A percentile compares a stretch with the other conserved stretches of the same genome.
phyloP scores from a whole-genome alignment of 495 filamentous ascomycete genomes.

The Platismatia glauca region DNA sequence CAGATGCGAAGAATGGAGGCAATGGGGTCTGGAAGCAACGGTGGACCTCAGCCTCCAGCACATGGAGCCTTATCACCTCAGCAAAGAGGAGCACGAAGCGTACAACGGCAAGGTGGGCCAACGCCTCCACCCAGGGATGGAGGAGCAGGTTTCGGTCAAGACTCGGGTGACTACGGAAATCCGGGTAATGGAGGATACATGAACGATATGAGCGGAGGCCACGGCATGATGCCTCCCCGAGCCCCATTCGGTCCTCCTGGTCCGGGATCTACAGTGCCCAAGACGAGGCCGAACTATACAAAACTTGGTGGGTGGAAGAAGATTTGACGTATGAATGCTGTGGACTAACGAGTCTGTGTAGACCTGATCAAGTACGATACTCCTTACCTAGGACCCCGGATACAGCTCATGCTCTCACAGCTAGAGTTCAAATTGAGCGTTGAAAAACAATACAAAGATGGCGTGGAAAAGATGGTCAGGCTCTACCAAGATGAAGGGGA shows the following conservation, averaged over 20 bases:
- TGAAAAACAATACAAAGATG: conserved; percentile 98
- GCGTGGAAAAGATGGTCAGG: conserved; percentile 98
- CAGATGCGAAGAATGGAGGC: conserved; percentile 67
- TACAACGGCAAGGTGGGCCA: conserved; percentile 34
- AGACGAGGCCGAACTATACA: conserved; percentile 78
- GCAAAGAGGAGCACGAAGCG: conserved; percentile 27
- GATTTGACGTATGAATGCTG: neutral
- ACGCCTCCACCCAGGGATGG: conserved; percentile 61
- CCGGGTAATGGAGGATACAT: conserved; percentile 46
- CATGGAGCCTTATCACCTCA: conserved; percentile 35
- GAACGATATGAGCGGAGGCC: conserved; percentile 39
- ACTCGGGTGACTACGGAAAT: conserved; percentile 46
- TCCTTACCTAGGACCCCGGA: conserved; percentile 86
- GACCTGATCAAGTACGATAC: conserved; percentile 99
- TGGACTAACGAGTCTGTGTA: conserved; percentile 31
- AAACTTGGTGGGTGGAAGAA: conserved; percentile 70
- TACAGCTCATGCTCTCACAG: conserved; percentile 98
- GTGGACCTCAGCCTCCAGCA: conserved; percentile 31
- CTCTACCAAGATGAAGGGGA: conserved; percentile 98
- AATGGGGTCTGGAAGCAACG: conserved; percentile 38
- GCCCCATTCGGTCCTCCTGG: conserved; percentile 70
- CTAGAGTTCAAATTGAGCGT: conserved; percentile 98
- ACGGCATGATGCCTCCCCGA: conserved; percentile 71
- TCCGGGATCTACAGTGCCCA: conserved; percentile 60
- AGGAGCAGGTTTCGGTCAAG: conserved; percentile 39